phyloP scores from a whole-genome alignment of 108 stramenopile species.

The Asterionellopsis glacialis region DNA sequence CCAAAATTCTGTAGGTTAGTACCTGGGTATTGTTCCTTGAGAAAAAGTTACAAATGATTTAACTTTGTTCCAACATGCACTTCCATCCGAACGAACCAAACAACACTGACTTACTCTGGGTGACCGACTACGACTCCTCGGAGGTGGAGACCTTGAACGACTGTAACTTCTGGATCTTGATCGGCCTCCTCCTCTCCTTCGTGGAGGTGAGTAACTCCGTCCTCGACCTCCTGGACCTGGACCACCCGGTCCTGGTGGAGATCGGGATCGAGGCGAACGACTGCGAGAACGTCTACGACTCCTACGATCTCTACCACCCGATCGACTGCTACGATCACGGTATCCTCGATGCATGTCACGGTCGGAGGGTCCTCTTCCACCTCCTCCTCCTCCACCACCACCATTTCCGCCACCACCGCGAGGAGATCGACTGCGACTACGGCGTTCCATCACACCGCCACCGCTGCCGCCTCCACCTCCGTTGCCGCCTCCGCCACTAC shows the following conservation, averaged over 20 bases:
- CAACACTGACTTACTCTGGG: slow-evolving; percentile 16
- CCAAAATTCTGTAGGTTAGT: too few relatives aligned
- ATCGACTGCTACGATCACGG: not conserved
- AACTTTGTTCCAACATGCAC: not conserved
- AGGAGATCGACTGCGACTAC: too few relatives aligned
- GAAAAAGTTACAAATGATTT: too few relatives aligned
- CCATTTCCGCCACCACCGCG: too few relatives aligned
- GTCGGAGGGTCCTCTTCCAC: too few relatives aligned
- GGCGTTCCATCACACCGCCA: too few relatives aligned
- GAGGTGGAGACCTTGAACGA: slow-evolving; percentile 10
- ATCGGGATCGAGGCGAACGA: slow-evolving; percentile 13
- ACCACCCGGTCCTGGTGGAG: slow-evolving; percentile 3
- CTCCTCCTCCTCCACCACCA: too few relatives aligned
- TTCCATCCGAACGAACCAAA: too few relatives aligned
- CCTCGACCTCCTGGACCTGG: not conserved
- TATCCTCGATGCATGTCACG: too few relatives aligned
- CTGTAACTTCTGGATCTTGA: slow-evolving; percentile 7
- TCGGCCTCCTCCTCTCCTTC: slow-evolving; percentile 3
- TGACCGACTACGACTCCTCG: slow-evolving; percentile 28
- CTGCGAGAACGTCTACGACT: slow-evolving; percentile 26
- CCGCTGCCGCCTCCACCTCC: too few relatives aligned
- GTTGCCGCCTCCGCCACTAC: too few relatives aligned
- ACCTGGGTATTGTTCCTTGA: too few relatives aligned
- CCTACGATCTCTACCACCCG: slow-evolving; percentile 7
- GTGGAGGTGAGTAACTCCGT: slow-evolving; percentile 5